Percentiles rank a stretch among this genome's conserved stretches.
These are phyloP conservation scores for Rubroboletus pulcherrimus DNA, from an alignment of 768 basidiomycete species.

Conservation along the genomic window DNA sequence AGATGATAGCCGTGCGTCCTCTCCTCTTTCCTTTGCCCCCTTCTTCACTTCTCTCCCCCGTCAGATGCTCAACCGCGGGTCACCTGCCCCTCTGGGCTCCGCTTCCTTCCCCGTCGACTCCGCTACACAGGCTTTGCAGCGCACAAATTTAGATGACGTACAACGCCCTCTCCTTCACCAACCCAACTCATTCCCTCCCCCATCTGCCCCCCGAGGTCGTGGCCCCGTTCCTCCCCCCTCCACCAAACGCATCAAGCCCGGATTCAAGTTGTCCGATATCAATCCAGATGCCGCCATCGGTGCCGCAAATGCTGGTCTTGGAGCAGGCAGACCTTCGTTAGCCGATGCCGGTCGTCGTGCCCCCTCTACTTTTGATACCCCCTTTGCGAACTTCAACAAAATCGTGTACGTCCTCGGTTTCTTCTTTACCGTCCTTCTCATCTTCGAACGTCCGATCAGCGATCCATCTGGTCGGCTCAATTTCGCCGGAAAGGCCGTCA, in stretches of 20 bases:
- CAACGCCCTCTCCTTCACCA: slow-evolving; percentile 32
- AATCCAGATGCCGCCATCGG: slow-evolving; percentile 48
- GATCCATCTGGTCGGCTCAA: slow-evolving; percentile 96
- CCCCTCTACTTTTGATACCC: slow-evolving; percentile 54
- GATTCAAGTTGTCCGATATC: slow-evolving; percentile 64
- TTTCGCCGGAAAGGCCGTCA: slow-evolving; percentile 88
- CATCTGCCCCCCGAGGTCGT: slow-evolving; percentile 25
- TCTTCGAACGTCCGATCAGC: slow-evolving; percentile 37
- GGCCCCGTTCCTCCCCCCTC: slow-evolving; percentile 37
- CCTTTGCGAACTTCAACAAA: slow-evolving; percentile 89
- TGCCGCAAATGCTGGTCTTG: slow-evolving; percentile 64
- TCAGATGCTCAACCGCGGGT: slow-evolving; percentile 47
- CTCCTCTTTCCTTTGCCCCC: background rate
- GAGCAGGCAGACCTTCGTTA: slow-evolving; percentile 58
- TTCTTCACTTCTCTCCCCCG: slow-evolving; percentile 16
- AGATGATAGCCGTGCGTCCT: slow-evolving; percentile 80
- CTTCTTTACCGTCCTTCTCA: slow-evolving; percentile 4
- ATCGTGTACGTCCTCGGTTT: slow-evolving; percentile 69
- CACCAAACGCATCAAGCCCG: slow-evolving; percentile 46
- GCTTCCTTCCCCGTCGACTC: slow-evolving; percentile 37
- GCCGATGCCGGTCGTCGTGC: slow-evolving; percentile 37
- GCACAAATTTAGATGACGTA: slow-evolving; percentile 30
- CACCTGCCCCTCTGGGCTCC: slow-evolving; percentile 23
- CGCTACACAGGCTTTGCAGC: slow-evolving; percentile 38
- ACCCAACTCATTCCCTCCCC: slow-evolving; percentile 34